Evolutionary conservation across 352 stramenopile genomes (phyloP).

Genomic region (Pythium aristosporum): DNA sequence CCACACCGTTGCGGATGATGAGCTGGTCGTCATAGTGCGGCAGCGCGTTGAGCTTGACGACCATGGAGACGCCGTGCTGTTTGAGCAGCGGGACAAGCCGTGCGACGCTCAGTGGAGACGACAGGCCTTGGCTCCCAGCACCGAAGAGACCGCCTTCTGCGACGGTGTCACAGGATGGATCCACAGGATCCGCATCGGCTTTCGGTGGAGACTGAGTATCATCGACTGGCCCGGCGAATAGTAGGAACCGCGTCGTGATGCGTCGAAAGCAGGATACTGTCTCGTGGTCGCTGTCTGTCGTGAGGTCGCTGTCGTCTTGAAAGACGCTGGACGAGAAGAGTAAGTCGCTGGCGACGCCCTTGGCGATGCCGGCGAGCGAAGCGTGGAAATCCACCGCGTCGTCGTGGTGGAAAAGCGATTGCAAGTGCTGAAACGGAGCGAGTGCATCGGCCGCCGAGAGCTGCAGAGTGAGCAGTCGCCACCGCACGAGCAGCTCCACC

Average conservation of each 20-base stretch:
- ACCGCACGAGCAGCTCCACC: conserved; percentile 61
- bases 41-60: conserved; percentile 92
- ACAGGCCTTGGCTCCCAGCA: no score
- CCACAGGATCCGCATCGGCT: no score
- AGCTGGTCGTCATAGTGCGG: conserved; percentile 86
- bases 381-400: conserved; percentile 18
- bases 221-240: conserved; percentile 25
- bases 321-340: conserved; percentile 10
- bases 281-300: neutral
- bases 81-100: conserved; percentile 27
- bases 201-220: neutral
- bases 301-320: neutral
- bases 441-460: conserved; percentile 44
- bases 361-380: conserved; percentile 25
- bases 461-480: conserved; percentile 53
- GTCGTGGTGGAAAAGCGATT: conserved; percentile 14
- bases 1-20: conserved; percentile 86
- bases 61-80: conserved; percentile 78
- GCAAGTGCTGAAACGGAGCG: conserved; percentile 54
- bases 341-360: conserved; percentile 21
- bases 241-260: conserved; percentile 30
- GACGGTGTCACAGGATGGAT: no score
- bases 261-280: neutral
- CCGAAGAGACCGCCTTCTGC: no score
- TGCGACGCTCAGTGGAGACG: conserved; percentile 14